Percentiles rank a stretch among this genome's conserved stretches.
These are phyloP conservation scores for Podaxis sp. DNA, from an alignment of 768 basidiomycete genomes.

Conservation along the genomic window DNA sequence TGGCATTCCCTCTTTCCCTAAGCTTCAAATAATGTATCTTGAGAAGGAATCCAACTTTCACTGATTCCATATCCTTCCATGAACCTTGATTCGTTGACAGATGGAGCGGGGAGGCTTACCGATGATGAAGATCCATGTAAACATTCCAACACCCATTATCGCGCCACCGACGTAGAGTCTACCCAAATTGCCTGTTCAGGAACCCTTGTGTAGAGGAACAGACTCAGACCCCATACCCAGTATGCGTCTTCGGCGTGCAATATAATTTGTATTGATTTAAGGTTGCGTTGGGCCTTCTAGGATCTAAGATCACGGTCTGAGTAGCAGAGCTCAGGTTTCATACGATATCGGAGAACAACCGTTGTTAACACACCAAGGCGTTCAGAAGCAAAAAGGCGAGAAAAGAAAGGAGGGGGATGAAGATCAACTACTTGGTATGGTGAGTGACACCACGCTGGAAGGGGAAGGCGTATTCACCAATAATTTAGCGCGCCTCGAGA, in stretches of 20 bases:
- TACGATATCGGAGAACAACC: neutral
- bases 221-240: constrained; percentile 2
- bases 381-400: constrained; percentile 5
- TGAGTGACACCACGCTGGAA: neutral
- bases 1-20: neutral
- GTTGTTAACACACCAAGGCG: neutral
- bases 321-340: neutral
- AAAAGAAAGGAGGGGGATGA: constrained; percentile 6
- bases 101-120: neutral
- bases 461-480: neutral
- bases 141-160: constrained; percentile 4
- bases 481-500: neutral
- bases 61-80: neutral
- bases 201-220: neutral
- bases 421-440: neutral
- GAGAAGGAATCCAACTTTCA: constrained; percentile 4
- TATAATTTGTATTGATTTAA: constrained; percentile 7
- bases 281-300: neutral
- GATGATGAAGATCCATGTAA: constrained; percentile 9
- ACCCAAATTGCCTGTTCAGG: neutral
- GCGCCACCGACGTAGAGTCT: constrained; percentile 11
- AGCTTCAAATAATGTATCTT: neutral
- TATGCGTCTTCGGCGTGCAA: constrained; percentile 6
- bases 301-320: neutral
- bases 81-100: neutral